These are phyloP conservation scores for Paramecium primaurelia DNA, from an alignment of 73 alveolate species.

Conservation along the genomic window DNA sequence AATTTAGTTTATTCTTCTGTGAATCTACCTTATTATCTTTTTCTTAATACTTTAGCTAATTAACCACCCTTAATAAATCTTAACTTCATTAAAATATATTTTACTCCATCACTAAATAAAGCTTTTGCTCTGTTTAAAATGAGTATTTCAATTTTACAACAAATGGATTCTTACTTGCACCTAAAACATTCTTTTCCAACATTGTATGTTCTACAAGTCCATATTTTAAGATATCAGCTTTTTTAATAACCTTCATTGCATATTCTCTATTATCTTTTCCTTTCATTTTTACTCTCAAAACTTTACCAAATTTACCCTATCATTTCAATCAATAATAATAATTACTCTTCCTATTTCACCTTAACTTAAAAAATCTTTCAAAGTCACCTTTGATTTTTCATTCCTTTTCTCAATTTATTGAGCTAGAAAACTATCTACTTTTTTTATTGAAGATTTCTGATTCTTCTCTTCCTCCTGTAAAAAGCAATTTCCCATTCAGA, in stretches of 20 bases:
- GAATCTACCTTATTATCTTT: background rate
- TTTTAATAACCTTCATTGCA: conserved; percentile 83
- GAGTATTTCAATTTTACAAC: conserved; percentile 89
- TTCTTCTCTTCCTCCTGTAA: background rate
- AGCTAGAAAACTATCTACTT: background rate
- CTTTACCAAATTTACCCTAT: conserved; percentile 41
- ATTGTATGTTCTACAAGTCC: conserved; percentile 78
- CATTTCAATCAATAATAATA: background rate
- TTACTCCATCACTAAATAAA: conserved; percentile 88
- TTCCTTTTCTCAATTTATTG: background rate
- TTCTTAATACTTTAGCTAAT: background rate
- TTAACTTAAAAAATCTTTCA: conserved; percentile 24
- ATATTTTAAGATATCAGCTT: conserved; percentile 70
- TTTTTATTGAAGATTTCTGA: background rate
- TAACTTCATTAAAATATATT: background rate
- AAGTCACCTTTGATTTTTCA: background rate
- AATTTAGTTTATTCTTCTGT: conserved; percentile 31
- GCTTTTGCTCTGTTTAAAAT: conserved; percentile 86
- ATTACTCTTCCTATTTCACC: conserved; percentile 45
- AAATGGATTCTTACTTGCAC: conserved; percentile 84
- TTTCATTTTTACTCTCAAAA: conserved; percentile 39
- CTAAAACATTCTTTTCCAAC: conserved; percentile 89
- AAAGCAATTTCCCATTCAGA: conserved; percentile 2
- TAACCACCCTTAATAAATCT: conserved; percentile 16
- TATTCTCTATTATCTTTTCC: conserved; percentile 70